A percentile compares a stretch with the other conserved stretches of the same genome.
Conservation (phyloP, 352 stramenopile genomes). For the Phytophthora megakarya region DNA sequence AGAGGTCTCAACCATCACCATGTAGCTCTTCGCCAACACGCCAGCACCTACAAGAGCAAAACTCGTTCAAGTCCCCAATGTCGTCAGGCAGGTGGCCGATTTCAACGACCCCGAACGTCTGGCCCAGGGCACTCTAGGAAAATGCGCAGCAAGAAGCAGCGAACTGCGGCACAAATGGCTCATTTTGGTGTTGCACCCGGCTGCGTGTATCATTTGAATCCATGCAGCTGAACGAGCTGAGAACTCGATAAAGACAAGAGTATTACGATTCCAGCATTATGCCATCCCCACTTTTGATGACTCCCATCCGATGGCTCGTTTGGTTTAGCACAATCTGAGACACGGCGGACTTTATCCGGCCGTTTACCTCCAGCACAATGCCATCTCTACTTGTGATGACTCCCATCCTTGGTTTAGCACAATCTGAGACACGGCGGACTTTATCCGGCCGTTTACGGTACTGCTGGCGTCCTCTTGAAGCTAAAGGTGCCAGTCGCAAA, state of each 20-base stretch:
- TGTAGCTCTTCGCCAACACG: slow-evolving; percentile 64
- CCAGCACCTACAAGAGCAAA: slow-evolving; percentile 59
- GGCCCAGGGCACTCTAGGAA: slow-evolving; percentile 93
- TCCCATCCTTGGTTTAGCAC: not conserved
- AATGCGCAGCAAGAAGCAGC: slow-evolving; percentile 92
- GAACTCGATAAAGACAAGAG: not conserved
- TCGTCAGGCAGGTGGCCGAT: slow-evolving; percentile 79
- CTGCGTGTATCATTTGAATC: slow-evolving; percentile 40
- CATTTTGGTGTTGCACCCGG: slow-evolving; percentile 47
- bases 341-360: too few species aligned
- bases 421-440: slow-evolving; percentile 18
- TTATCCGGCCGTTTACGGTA: slow-evolving; percentile 24
- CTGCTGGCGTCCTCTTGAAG: slow-evolving; percentile 25
- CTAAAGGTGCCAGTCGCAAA: slow-evolving; percentile 21
- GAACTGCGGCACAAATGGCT: slow-evolving; percentile 75
- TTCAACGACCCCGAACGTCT: slow-evolving; percentile 69
- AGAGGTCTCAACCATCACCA: slow-evolving; percentile 92
- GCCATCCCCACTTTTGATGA: not conserved
- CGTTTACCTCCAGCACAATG: not conserved
- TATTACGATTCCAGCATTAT: not conserved
- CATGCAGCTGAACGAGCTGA: not conserved
- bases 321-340: slow-evolving; percentile 10
- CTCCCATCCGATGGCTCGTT: not conserved
- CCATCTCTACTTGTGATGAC: not conserved
- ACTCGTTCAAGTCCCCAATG: slow-evolving; percentile 67